These are phyloP conservation scores for Triticum urartu DNA, from an alignment of 176 grass and related monocot species.

Conservation along the genomic window DNA sequence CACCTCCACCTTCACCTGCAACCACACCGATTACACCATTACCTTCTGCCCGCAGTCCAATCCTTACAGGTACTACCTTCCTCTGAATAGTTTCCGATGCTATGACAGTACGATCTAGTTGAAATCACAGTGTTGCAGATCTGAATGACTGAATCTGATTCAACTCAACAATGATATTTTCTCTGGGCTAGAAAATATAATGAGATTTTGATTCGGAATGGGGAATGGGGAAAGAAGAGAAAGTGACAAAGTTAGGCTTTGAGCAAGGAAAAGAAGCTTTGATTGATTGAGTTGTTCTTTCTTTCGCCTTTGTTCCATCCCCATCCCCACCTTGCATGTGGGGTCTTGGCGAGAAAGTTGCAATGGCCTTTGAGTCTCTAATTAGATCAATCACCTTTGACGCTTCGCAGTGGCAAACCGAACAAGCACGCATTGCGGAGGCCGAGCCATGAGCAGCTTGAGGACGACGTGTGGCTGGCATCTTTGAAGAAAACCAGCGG, in stretches of 20 bases:
- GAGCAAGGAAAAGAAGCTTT: conserved; percentile 42
- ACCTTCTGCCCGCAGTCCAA: conserved; percentile 84
- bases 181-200: background rate
- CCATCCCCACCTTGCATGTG: conserved; percentile 52
- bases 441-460: conserved; percentile 67
- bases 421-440: conserved; percentile 39
- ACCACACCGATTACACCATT: conserved; percentile 70
- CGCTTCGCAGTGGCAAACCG: conserved; percentile 45
- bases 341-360: conserved; percentile 51
- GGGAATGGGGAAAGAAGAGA: background rate
- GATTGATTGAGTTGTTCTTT: conserved; percentile 34
- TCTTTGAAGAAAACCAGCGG: conserved; percentile 47
- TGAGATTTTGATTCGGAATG: conserved; percentile 14
- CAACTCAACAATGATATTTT: background rate
- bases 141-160: background rate
- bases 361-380: background rate
- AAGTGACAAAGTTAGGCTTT: conserved; percentile 17
- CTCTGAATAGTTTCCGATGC: background rate
- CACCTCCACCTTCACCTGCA: conserved; percentile 93
- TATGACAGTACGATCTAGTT: background rate
- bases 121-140: background rate
- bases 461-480: conserved; percentile 71
- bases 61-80: conserved; percentile 41
- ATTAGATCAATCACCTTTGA: background rate
- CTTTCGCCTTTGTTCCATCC: conserved; percentile 53